These are phyloP conservation scores for Picea sitchensis DNA, from an alignment of 75 land plant genomes.

Conservation along the genomic window DNA sequence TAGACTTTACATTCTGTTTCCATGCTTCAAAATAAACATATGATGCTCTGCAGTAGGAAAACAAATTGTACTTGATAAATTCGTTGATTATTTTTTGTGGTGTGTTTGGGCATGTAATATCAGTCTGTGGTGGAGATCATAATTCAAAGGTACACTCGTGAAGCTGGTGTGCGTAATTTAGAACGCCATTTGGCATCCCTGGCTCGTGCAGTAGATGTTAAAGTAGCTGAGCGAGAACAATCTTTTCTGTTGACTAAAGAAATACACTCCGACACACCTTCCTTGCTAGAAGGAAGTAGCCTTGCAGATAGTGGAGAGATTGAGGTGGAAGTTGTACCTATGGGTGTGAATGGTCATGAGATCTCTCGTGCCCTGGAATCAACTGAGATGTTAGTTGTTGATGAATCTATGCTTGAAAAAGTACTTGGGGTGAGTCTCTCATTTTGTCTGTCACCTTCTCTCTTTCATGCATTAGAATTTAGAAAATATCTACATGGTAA, in stretches of 20 bases:
- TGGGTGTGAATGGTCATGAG: constrained; percentile 66
- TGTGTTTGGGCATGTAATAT: background rate
- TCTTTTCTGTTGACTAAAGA: constrained; percentile 40
- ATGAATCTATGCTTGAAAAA: constrained; percentile 85
- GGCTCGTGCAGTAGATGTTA: constrained; percentile 97
- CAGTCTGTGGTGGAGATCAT: constrained; percentile 88
- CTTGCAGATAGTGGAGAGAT: constrained; percentile 84
- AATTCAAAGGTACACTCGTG: constrained; percentile 86
- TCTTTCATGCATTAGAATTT: background rate
- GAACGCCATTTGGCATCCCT: constrained; percentile 93
- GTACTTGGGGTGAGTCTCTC: constrained; percentile 74
- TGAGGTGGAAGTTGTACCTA: constrained; percentile 90
- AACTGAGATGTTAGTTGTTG: constrained; percentile 56
- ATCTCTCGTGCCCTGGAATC: constrained; percentile 46
- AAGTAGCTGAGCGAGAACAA: constrained; percentile 74
- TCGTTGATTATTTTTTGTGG: background rate
- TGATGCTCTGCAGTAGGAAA: no score
- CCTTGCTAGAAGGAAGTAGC: constrained; percentile 53
- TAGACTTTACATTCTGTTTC: no score
- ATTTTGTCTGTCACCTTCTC: background rate
- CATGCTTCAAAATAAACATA: no score
- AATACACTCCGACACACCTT: constrained; percentile 46
- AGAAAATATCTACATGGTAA: background rate
- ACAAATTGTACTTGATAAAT: no score
- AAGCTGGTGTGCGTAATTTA: constrained; percentile 95